Evolutionary conservation across 1,284 basidiomycete species (phyloP).

Genomic region (Ustilago tritici): DNA sequence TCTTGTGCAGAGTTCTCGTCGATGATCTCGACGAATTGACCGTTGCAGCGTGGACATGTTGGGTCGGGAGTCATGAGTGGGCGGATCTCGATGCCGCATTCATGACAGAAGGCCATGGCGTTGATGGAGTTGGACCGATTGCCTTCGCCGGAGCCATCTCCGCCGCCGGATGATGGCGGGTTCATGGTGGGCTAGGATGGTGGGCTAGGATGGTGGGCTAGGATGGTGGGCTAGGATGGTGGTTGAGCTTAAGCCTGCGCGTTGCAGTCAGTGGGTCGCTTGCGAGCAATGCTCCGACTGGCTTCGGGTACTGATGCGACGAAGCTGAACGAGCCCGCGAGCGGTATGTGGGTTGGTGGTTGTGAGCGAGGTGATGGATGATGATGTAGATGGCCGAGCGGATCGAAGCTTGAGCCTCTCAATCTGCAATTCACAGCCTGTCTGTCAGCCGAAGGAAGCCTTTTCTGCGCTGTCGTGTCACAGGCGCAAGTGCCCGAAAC

Average conservation of each 20-base stretch:
- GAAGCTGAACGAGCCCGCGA: too few species aligned
- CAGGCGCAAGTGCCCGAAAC: background rate
- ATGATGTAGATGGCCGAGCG: background rate
- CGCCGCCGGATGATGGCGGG: constrained; percentile 18
- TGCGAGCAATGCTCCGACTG: background rate
- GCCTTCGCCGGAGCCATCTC: background rate
- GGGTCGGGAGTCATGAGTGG: constrained; percentile 58
- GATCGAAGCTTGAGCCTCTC: background rate
- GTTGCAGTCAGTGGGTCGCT: too few species aligned
- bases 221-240: constrained; percentile 6
- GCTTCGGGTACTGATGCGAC: too few species aligned
- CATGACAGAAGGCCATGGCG: constrained; percentile 59
- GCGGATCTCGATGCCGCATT: constrained; percentile 59
- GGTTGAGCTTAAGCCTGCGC: background rate
- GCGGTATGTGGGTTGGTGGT: too few species aligned
- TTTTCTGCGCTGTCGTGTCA: background rate
- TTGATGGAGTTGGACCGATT: constrained; percentile 22
- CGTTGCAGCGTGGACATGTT: constrained; percentile 60
- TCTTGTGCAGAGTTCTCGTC: constrained; percentile 17
- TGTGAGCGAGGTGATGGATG: background rate
- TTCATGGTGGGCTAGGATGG: constrained; percentile 14
- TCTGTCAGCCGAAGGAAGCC: background rate
- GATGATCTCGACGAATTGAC: constrained; percentile 59
- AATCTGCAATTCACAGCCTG: background rate
- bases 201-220: too few species aligned